Evolutionary conservation across 2,329 filamentous ascomycete genomes (phyloP).

Genomic region (Amylocarpus encephaloides): DNA sequence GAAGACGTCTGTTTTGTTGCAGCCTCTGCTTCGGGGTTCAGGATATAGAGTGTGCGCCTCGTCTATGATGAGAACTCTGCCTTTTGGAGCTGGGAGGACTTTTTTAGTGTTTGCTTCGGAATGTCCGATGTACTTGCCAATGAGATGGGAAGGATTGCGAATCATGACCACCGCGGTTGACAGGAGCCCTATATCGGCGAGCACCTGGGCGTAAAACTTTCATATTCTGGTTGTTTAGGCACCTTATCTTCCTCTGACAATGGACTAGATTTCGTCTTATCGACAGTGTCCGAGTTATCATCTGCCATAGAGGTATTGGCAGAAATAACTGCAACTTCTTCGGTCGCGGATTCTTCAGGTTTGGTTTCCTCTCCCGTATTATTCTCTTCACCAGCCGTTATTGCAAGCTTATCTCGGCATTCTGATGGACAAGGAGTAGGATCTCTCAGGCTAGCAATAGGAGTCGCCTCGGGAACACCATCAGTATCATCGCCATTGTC

Average conservation of each 20-base stretch:
- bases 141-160: conserved; percentile 69
- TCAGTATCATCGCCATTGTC: too few species aligned
- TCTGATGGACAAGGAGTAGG: too few species aligned
- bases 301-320: too few species aligned
- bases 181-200: conserved; percentile 52
- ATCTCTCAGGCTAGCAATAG: too few species aligned
- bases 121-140: conserved; percentile 53
- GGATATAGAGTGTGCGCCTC: conserved; percentile 63
- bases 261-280: background rate
- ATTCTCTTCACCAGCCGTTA: too few species aligned
- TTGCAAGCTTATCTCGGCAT: too few species aligned
- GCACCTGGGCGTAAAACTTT: conserved; percentile 62
- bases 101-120: conserved; percentile 66
- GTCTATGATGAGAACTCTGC: conserved; percentile 73
- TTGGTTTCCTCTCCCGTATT: too few species aligned
- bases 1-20: conserved; percentile 40
- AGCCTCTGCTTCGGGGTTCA: conserved; percentile 31
- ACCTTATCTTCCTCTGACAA: conserved; percentile 4
- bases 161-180: conserved; percentile 40
- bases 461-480: too few species aligned
- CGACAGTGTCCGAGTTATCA: too few species aligned
- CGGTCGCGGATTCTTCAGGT: too few species aligned
- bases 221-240: conserved; percentile 37
- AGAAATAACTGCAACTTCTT: too few species aligned
- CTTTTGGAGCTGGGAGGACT: conserved; percentile 57